phyloP scores from a whole-genome alignment of 1,284 basidiomycete species.

The Trametes hirsuta region DNA sequence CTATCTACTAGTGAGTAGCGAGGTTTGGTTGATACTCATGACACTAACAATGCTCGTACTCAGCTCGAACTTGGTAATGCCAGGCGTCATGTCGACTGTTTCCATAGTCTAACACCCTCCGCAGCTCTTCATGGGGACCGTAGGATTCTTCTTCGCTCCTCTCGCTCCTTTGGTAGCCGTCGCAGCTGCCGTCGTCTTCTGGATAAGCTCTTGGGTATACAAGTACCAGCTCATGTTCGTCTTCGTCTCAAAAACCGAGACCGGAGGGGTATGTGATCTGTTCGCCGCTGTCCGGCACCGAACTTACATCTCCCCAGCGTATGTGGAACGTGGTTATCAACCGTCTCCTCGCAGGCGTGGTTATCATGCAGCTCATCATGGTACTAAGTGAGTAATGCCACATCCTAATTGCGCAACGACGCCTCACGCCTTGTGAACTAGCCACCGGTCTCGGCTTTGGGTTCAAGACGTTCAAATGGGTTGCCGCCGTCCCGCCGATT shows the following conservation, averaged over 20 bases:
- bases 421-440: conserved; percentile 34
- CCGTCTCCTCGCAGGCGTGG: conserved; percentile 71
- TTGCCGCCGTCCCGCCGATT: conserved; percentile 76
- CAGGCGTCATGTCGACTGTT: not conserved
- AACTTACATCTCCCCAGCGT: conserved; percentile 50
- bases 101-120: not conserved
- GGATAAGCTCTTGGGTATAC: conserved; percentile 82
- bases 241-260: conserved; percentile 85
- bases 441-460: conserved; percentile 85
- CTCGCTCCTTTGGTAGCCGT: conserved; percentile 87
- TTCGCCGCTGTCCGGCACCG: not conserved
- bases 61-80: conserved; percentile 66
- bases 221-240: conserved; percentile 96
- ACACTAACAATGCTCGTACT: not conserved
- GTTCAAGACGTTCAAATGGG: conserved; percentile 74
- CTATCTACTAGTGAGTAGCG: conserved; percentile 79
- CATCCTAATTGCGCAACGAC: conserved; percentile 3
- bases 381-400: conserved; percentile 68
- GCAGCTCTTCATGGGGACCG: conserved; percentile 84
- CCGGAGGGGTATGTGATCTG: conserved; percentile 73
- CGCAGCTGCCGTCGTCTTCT: conserved; percentile 80
- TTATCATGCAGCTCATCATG: conserved; percentile 88
- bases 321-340: conserved; percentile 94
- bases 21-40: not conserved
- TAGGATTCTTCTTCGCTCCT: conserved; percentile 90